A percentile compares a stretch with the other conserved stretches of the same genome.
These are phyloP conservation scores for Rhodofomes roseus DNA, from an alignment of 1,284 basidiomycete genomes.

Conservation along the genomic window DNA sequence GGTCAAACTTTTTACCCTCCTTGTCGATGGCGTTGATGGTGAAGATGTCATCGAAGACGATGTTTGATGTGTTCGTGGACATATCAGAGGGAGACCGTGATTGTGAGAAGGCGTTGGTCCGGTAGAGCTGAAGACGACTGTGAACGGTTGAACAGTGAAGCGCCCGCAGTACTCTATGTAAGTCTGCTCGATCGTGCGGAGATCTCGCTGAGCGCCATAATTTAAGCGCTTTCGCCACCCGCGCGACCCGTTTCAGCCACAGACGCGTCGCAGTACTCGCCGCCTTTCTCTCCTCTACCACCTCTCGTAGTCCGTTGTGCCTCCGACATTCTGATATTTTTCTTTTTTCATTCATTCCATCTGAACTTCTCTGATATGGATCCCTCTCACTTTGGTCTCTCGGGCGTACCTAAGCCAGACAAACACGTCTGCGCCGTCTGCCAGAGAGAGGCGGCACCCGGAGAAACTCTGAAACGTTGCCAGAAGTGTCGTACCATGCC, in stretches of 20 bases:
- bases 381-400: background rate
- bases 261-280: background rate
- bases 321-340: background rate
- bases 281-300: background rate
- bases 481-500: background rate
- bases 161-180: background rate
- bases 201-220: background rate
- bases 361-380: background rate
- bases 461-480: background rate
- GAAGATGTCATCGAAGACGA: slow-evolving; percentile 91
- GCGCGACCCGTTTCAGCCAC: background rate
- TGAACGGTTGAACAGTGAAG: no score
- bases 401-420: background rate
- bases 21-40: slow-evolving; percentile 81
- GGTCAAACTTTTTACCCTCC: slow-evolving; percentile 96
- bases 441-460: background rate
- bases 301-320: background rate
- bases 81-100: slow-evolving; percentile 32
- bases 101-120: no score
- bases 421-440: background rate
- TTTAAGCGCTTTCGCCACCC: background rate
- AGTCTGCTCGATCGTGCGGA: background rate
- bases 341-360: background rate
- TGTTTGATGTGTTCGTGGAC: slow-evolving; percentile 63
- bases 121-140: no score